Evolutionary conservation across 1,284 basidiomycete genomes (phyloP).

Genomic region (Termitomyces sp.): DNA sequence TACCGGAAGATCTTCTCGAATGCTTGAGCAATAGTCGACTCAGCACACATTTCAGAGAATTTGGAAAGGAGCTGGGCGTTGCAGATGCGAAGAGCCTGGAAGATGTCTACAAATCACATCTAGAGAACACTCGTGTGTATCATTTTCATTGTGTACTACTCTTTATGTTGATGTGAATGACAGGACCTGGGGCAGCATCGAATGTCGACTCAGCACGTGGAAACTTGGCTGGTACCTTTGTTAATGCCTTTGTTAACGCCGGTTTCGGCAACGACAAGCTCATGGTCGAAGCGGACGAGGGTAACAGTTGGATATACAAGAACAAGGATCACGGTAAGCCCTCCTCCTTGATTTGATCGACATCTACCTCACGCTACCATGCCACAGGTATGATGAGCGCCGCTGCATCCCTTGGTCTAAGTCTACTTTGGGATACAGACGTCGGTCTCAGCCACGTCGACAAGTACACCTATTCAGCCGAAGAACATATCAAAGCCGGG

Average conservation of each 20-base stretch:
- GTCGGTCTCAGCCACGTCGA: slow-evolving; percentile 93
- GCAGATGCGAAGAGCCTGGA: slow-evolving; percentile 88
- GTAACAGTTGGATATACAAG: slow-evolving; percentile 99
- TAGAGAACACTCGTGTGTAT: slow-evolving; percentile 78
- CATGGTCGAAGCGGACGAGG: slow-evolving; percentile 95
- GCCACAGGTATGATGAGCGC: slow-evolving; percentile 89
- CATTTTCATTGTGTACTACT: background rate
- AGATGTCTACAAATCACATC: slow-evolving; percentile 96
- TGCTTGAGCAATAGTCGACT: slow-evolving; percentile 83
- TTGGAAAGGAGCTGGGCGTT: slow-evolving; percentile 94
- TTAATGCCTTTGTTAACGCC: slow-evolving; percentile 98
- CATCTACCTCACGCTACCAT: background rate
- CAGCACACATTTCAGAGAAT: slow-evolving; percentile 83
- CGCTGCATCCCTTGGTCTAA: slow-evolving; percentile 89
- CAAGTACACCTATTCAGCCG: slow-evolving; percentile 95
- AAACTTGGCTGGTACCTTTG: slow-evolving; percentile 95
- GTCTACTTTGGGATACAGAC: slow-evolving; percentile 96
- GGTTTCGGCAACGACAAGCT: slow-evolving; percentile 99
- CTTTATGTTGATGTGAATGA: background rate
- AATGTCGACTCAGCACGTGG: slow-evolving; percentile 92
- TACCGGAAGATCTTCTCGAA: slow-evolving; percentile 80
- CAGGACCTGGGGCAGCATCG: slow-evolving; percentile 57
- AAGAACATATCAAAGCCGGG: slow-evolving; percentile 98
- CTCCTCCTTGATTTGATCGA: background rate
- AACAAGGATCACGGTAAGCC: slow-evolving; percentile 90